Conservation (phyloP, 31 red algal genomes). For the Endocladia muricata region DNA sequence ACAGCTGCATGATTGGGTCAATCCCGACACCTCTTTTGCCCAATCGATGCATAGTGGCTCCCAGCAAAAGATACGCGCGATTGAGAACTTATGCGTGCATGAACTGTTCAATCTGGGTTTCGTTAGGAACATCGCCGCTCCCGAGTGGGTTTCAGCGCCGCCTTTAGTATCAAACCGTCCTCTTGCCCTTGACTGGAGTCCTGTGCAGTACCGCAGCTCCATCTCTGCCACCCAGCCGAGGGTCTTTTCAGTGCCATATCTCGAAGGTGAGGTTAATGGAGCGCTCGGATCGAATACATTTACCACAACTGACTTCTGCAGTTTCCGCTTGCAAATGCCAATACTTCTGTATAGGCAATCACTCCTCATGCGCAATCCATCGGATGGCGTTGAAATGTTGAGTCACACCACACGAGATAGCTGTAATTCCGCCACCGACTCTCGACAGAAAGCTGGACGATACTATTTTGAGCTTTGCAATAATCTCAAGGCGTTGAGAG, state of each 20-base stretch:
- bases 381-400: neutral
- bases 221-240: constrained; percentile 1
- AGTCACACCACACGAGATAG: neutral
- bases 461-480: neutral
- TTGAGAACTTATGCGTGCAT: constrained; percentile 6
- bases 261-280: constrained; percentile 8
- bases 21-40: neutral
- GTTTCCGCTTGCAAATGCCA: neutral
- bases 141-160: constrained; percentile 15
- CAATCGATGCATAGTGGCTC: neutral
- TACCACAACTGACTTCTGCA: constrained; percentile 12
- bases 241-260: neutral
- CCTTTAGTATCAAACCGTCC: constrained; percentile 13
- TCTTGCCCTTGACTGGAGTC: neutral
- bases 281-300: neutral
- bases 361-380: neutral
- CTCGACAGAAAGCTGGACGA: neutral
- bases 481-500: neutral
- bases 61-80: neutral
- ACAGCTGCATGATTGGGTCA: neutral
- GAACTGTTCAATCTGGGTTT: constrained; percentile 6
- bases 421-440: constrained; percentile 14
- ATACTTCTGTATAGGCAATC: neutral
- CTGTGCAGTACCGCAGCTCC: neutral
- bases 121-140: neutral